Conservation (phyloP, 169 alveolate species). For the Plasmodium reichenowi region DNA sequence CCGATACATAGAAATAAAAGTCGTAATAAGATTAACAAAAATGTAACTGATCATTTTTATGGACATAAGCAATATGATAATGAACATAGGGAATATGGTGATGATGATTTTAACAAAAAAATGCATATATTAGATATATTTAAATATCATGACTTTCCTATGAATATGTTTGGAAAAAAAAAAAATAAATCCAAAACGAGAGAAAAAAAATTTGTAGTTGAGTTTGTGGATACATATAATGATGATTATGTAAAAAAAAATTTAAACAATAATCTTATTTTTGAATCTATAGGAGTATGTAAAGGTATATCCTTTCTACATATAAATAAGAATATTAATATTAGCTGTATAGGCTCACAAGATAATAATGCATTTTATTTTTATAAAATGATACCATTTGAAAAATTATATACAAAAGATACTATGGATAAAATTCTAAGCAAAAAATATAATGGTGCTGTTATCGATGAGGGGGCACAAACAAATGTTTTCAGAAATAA, state of each 20-base stretch:
- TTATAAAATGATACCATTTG: constrained; percentile 74
- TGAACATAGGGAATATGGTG: constrained; percentile 6
- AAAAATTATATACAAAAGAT: constrained; percentile 63
- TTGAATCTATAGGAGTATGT: constrained; percentile 77
- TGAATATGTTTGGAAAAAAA: constrained; percentile 53
- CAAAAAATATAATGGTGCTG: constrained; percentile 8
- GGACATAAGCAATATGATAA: constrained; percentile 34
- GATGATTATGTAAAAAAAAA: constrained; percentile 76
- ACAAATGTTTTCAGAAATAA: constrained; percentile 12
- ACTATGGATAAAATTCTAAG: constrained; percentile 46
- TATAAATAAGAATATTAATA: constrained; percentile 52
- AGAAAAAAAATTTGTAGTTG: constrained; percentile 63
- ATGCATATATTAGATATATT: constrained; percentile 59
- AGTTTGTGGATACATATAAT: constrained; percentile 72
- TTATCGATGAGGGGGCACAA: neutral
- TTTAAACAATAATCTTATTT: constrained; percentile 66
- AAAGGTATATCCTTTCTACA: constrained; percentile 73
- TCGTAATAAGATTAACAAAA: constrained; percentile 4
- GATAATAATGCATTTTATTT: constrained; percentile 72
- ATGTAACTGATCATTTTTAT: constrained; percentile 43
- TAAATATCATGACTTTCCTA: constrained; percentile 72
- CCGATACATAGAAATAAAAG: constrained; percentile 55
- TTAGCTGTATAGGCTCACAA: constrained; percentile 62
- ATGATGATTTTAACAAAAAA: constrained; percentile 9
- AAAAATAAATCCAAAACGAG: constrained; percentile 21